A percentile compares a stretch with the other conserved stretches of the same genome.
Evolutionary conservation across 2,329 filamentous ascomycete species (phyloP).

Genomic region (Rhynchosporium agropyri): DNA sequence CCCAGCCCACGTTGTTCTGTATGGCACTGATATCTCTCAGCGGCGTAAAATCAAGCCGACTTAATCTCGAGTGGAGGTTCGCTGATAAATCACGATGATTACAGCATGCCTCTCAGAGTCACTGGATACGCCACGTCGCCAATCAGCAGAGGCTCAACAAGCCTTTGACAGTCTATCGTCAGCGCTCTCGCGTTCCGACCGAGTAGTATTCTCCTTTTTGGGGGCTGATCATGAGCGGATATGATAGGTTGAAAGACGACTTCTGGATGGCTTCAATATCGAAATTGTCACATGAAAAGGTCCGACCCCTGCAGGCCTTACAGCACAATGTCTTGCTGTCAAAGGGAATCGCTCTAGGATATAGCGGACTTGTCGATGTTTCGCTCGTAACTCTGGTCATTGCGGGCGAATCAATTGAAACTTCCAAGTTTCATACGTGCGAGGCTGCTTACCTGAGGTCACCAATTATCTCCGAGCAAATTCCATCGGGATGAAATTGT

Average conservation of each 20-base stretch:
- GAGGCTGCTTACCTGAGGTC: too few species aligned
- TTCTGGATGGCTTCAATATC: background rate
- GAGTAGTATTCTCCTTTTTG: background rate
- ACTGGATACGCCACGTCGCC: constrained; percentile 12
- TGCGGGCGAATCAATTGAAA: background rate
- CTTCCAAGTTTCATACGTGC: too few species aligned
- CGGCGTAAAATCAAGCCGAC: constrained; percentile 13
- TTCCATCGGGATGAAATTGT: background rate
- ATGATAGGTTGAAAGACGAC: constrained; percentile 9
- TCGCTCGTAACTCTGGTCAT: background rate
- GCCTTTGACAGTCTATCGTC: constrained; percentile 3
- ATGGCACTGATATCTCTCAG: background rate
- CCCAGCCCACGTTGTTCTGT: background rate
- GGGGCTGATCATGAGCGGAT: background rate
- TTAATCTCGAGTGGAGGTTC: background rate
- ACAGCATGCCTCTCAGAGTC: constrained; percentile 3
- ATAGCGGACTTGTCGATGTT: constrained; percentile 19
- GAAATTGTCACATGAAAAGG: constrained; percentile 8
- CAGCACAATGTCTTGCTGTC: constrained; percentile 2
- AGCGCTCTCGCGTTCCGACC: background rate
- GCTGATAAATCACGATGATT: constrained; percentile 12
- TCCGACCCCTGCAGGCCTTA: constrained; percentile 17
- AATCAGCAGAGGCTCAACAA: constrained; percentile 21
- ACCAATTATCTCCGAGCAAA: background rate
- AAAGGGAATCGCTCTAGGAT: background rate